Conservation (phyloP, 1,139 yeast genomes). For the Arxiozyma slooffiae region DNA sequence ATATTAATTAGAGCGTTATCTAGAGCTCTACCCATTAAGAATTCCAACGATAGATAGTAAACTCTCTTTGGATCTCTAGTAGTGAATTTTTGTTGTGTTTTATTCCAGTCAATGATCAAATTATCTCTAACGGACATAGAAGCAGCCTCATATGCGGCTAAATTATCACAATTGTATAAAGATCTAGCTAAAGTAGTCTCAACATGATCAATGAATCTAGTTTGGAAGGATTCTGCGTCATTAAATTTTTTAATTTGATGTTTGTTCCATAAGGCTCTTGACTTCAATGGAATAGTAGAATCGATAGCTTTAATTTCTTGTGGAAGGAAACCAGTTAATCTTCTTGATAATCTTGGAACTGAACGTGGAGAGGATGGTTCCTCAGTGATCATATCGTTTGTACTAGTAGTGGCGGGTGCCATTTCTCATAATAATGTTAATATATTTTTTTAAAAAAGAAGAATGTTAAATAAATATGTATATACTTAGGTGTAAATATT, state of each 20-base stretch:
- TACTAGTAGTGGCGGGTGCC: constrained; percentile 11
- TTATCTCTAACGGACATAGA: constrained; percentile 72
- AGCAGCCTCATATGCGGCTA: constrained; percentile 90
- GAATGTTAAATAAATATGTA: not conserved
- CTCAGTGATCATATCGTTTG: constrained; percentile 26
- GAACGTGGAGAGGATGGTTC: constrained; percentile 25
- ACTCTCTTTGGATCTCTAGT: constrained; percentile 76
- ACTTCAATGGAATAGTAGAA: constrained; percentile 66
- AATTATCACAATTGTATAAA: constrained; percentile 79
- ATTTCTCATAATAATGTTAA: not conserved
- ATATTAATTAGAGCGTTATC: constrained; percentile 88
- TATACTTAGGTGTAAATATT: not conserved
- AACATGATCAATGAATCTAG: constrained; percentile 69
- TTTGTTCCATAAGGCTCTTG: constrained; percentile 69
- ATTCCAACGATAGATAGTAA: constrained; percentile 80
- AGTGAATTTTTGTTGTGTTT: constrained; percentile 85
- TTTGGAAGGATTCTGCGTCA: constrained; percentile 53
- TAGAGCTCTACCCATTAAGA: constrained; percentile 90
- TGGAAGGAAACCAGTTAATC: constrained; percentile 85
- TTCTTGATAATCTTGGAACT: constrained; percentile 42
- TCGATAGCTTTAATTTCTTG: constrained; percentile 79
- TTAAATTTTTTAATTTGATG: constrained; percentile 45
- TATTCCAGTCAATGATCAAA: constrained; percentile 79
- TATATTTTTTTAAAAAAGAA: no score
- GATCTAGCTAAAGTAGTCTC: constrained; percentile 86